Percentiles rank a stretch among this genome's conserved stretches.
phyloP scores from a whole-genome alignment of 2,329 filamentous ascomycete species.

The Talaromyces sp. region DNA sequence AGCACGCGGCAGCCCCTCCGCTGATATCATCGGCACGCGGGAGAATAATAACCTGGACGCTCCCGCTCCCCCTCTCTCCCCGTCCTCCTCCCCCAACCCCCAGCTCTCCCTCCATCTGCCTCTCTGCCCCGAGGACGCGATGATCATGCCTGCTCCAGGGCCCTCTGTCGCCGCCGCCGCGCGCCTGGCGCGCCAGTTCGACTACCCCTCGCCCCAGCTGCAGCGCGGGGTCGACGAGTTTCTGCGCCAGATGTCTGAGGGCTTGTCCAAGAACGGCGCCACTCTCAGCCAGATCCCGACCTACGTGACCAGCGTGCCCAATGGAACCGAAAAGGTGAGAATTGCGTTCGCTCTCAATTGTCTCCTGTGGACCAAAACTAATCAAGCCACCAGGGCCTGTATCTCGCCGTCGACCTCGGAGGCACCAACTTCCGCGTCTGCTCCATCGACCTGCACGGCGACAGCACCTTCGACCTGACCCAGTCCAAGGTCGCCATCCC shows the following conservation, averaged over 20 bases:
- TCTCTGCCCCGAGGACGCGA: not conserved
- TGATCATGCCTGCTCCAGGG: slow-evolving; percentile 19
- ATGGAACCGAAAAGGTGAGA: slow-evolving; percentile 90
- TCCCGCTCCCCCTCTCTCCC: not conserved
- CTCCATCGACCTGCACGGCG: slow-evolving; percentile 86
- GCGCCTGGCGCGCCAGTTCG: slow-evolving; percentile 78
- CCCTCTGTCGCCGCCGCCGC: slow-evolving; percentile 63
- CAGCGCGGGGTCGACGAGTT: slow-evolving; percentile 81
- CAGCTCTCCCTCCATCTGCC: not conserved
- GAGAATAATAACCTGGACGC: not conserved
- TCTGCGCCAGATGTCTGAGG: slow-evolving; percentile 80
- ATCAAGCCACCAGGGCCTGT: slow-evolving; percentile 62
- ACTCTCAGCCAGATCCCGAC: slow-evolving; percentile 94
- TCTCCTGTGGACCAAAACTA: not conserved
- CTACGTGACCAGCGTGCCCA: slow-evolving; percentile 91
- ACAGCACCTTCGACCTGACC: slow-evolving; percentile 89
- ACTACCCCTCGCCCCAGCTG: slow-evolving; percentile 72
- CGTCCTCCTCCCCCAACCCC: slow-evolving; percentile 3
- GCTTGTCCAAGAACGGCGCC: slow-evolving; percentile 69
- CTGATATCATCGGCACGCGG: slow-evolving; percentile 9
- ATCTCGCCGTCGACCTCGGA: slow-evolving; percentile 94
- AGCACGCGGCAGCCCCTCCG: not conserved
- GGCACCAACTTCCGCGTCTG: slow-evolving; percentile 98
- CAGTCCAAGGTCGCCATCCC: slow-evolving; percentile 92
- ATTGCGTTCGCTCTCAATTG: slow-evolving; percentile 2